These are phyloP conservation scores for Hanseniaspora valbyensis DNA, from an alignment of 805 yeast species.

Conservation along the genomic window DNA sequence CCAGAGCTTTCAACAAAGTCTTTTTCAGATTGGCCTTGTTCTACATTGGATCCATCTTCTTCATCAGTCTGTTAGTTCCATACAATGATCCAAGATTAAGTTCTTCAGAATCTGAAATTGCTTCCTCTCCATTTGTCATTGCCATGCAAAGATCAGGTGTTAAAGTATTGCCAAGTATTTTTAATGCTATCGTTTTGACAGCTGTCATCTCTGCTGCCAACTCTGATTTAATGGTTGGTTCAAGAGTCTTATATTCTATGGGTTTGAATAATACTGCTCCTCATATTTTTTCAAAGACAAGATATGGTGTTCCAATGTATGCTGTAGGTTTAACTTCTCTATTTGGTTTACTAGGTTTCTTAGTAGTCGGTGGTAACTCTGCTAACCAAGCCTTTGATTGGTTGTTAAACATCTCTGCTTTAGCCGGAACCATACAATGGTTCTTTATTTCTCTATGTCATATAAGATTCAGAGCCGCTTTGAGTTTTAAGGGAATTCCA, in stretches of 20 bases:
- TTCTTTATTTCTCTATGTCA: slow-evolving; percentile 53
- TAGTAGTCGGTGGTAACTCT: slow-evolving; percentile 40
- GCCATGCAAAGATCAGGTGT: slow-evolving; percentile 64
- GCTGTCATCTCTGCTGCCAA: slow-evolving; percentile 73
- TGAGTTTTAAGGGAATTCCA: slow-evolving; percentile 51
- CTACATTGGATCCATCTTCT: slow-evolving; percentile 53
- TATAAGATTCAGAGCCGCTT: slow-evolving; percentile 56
- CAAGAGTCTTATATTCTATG: slow-evolving; percentile 56
- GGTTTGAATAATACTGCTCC: slow-evolving; percentile 54
- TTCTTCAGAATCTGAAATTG: slow-evolving; percentile 27
- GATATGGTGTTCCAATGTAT: slow-evolving; percentile 49
- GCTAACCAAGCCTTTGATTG: slow-evolving; percentile 56
- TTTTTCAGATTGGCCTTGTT: slow-evolving; percentile 54
- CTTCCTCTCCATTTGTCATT: slow-evolving; percentile 62
- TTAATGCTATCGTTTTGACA: slow-evolving; percentile 57
- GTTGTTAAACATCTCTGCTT: slow-evolving; percentile 66
- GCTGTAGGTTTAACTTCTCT: slow-evolving; percentile 47
- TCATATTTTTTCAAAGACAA: slow-evolving; percentile 36
- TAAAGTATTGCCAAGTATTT: slow-evolving; percentile 51
- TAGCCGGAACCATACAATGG: slow-evolving; percentile 69
- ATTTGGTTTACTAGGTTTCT: slow-evolving; percentile 55
- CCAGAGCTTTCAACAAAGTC: slow-evolving; percentile 61
- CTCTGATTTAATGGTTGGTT: slow-evolving; percentile 62
- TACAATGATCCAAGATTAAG: slow-evolving; percentile 46
- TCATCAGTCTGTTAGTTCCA: slow-evolving; percentile 62